Base-by-base conservation (phyloP, 1,139 yeast genomes). In the Candida pseudoviswanathii region DNA sequence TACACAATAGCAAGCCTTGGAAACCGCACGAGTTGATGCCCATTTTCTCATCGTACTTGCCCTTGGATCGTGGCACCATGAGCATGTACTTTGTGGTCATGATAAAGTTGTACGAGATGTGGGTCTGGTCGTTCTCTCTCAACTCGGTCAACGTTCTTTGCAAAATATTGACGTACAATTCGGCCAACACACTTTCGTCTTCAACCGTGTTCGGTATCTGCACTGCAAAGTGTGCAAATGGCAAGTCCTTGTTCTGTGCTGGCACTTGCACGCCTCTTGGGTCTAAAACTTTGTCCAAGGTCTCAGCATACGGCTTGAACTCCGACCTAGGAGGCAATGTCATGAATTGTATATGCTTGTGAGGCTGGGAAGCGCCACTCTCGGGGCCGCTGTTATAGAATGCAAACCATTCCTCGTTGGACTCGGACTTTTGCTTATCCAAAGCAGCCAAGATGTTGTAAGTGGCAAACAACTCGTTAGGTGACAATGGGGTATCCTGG, bases 301-400 rank as follows among this genome's bases (percentile, higher is more conserved):
- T 59, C 46, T 84, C 88, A 38, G 91, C 89, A 64, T 80, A 86
- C 3, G 89, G 80, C 1, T 64, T 66, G 62, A 84, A 85, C 1
- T 57, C 56, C 33, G 75, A 68, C 8, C 68, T 65, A 25, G 51
- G 11, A 2, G 97, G 96, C 41, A 89, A 70, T 33, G 83, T 77
- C 78, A 94, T 73, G 65, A 92, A 85, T 67, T 94, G 99, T 53
- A 92, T 68, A 68, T 94, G 99, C 61, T 89, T 89, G 69, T 94
- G 99, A 44, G 90, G 86, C 60, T 91, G 95, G 0, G 97, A 89
- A 6, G 97, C 96, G 1, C 98, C 99, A 56, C 96, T 85, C 58
- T 84, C 78, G 26, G 83, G 82, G 3, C 98, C 98, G 63, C 91
- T 85, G 65, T 94, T 94, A 76, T 82, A 94, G 66, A 94, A 92